phyloP scores from a whole-genome alignment of 2,329 filamentous ascomycete genomes.

The Colletotrichum tropicicola region DNA sequence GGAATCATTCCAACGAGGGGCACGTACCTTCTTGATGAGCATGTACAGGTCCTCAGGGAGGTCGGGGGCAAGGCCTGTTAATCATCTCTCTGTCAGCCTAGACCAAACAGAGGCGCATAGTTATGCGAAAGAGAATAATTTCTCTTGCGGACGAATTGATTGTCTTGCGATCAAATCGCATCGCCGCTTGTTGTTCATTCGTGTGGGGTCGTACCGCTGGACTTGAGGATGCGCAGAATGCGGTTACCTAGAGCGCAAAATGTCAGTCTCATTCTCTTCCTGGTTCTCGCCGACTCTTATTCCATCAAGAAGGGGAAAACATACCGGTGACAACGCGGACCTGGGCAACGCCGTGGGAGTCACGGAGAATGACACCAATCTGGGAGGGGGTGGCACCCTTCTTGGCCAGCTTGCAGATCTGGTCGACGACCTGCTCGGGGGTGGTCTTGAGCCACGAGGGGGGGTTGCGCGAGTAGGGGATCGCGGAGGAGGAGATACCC shows the following conservation, averaged over 20 bases:
- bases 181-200: constrained; percentile 31
- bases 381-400: constrained; percentile 99
- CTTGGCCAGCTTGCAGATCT: constrained; percentile 98
- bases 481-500: constrained; percentile 94
- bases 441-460: constrained; percentile 99
- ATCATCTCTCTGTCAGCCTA: constrained; percentile 92
- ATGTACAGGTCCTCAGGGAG: constrained; percentile 99
- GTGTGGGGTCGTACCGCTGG: constrained; percentile 81
- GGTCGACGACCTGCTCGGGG: constrained; percentile 97
- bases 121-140: constrained; percentile 29
- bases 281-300: not conserved
- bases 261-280: constrained; percentile 44
- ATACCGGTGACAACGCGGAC: constrained; percentile 97
- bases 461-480: constrained; percentile 94
- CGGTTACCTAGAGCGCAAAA: constrained; percentile 82
- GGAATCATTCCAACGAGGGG: not conserved
- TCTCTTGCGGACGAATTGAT: constrained; percentile 18
- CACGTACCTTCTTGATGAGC: constrained; percentile 97
- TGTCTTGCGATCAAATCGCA: not conserved
- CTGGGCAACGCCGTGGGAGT: constrained; percentile 97
- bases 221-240: constrained; percentile 99
- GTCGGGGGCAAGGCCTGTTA: constrained; percentile 94
- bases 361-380: constrained; percentile 98
- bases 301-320: constrained; percentile 41
- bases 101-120: constrained; percentile 86